Base-by-base conservation (phyloP, 129 eudicot species). In the Calendula officinalis region DNA sequence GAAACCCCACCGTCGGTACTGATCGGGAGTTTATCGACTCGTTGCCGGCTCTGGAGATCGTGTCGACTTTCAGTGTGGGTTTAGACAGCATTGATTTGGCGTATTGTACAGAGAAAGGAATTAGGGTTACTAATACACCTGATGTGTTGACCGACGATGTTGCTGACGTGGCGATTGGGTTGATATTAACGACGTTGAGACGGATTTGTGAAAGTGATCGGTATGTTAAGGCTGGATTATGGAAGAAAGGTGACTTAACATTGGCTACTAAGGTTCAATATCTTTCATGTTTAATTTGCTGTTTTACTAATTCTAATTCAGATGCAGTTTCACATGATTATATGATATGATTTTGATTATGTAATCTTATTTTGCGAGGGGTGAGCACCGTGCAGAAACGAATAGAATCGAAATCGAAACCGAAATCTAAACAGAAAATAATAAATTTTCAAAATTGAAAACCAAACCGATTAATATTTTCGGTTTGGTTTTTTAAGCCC, bases 91-190 rank as follows among this genome's bases (percentile, higher is more conserved):
- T 78, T 12, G 81, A 82, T 45, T 66, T 82, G 73, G 76, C n/a
- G 1, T 70, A 78, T 62, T 82, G 83, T 66, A 82, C 72, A 59
- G 83, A 66, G 71, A 82, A 64, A n/a, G n/a, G n/a, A n/a, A n/a
- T n/a, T n/a, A n/a, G n/a, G n/a, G n/a, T n/a, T n/a, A n/a, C n/a
- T n/a, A 70, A 70, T 75, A 75, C 87, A 36, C 83, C 87, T 0
- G 78, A 82, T 63, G 83, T 73, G 9, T 71, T 70, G 64, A 78
- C 80, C 2, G 78, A 82, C 7, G 83, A 82, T 35, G 83, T 82
- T 11, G 87, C 87, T 48, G 87, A 82, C 51, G 40, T 75, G 72
- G 82, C 87, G 3, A 78, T 82, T 55, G 67, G 73, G 3, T 66
- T 82, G 72, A 75, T 79, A 3, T 16, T 82, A 64, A 69, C 83